Base-by-base conservation (phyloP, 2,329 filamentous ascomycete species). In the Cytospora schulzeri region DNA sequence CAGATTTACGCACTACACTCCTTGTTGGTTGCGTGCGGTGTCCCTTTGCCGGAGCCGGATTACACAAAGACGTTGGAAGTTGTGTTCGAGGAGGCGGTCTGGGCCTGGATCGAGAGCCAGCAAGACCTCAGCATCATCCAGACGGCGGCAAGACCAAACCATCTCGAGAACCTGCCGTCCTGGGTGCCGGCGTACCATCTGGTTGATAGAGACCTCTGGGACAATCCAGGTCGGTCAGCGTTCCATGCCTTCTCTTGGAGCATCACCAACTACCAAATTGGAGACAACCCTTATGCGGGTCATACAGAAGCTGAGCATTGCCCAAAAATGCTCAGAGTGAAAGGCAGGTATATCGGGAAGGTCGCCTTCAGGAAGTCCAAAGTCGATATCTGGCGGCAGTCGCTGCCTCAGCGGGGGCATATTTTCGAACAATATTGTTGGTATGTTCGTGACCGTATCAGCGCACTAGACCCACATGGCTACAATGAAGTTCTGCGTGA, bases 121-220 rank as follows among this genome's bases (percentile, higher is more conserved):
- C 17, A 35, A 8, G 57, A 60, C 28, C 11, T 60, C 15, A 60
- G 48, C 24, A 60, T 53, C 9, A 4, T 60, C 4, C 51, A 60
- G 17, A 31, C 52, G 14, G 33, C 57, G 12, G 50, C 57, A 41
- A 50, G 57, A 19, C 31, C 48, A 19, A 4, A 8, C 2, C 8
- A n/a, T 3, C 5, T 28, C 4, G 9, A 17, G 0, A 41, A 5
- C 1, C 17, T 60, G 7, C 57, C 57, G 17, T 60, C 57, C 7
- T 60, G 57, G 57, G 57, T 60, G 9, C 57, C 57, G 14, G 57
- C 57, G 6, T 60, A 51, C 48, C n/a, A 60, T 15, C 29, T 38
- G 29, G 48, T 4, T 4, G 26, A 51, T 8, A 24, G 41, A 8
- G n/a, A n/a, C 29, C 29, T 31, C 29, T 3, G 3, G 2, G 17